Base-by-base conservation (phyloP, 306 rosid genomes). In the Lathyrus aphaca region DNA sequence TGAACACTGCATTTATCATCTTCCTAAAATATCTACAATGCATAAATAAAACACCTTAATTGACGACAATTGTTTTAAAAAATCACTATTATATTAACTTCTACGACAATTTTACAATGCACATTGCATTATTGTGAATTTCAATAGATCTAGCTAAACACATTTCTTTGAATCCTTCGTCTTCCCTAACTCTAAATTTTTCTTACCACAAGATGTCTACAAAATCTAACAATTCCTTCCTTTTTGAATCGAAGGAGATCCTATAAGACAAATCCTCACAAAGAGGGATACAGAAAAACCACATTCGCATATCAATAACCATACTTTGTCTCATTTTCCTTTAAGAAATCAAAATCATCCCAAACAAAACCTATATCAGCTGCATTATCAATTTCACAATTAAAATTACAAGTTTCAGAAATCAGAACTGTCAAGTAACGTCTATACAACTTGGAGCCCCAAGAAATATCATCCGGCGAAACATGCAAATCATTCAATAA, bases 1-100 rank as follows among this genome's bases (percentile, higher is more conserved):
- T 68, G 51, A 17, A 77, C 63, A 64, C 44, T 43, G 11, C 27
- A 40, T 29, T 77, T 45, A 66, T 60, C 69, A 69, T 40, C 72
- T 27, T 46, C 74, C 65, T 65, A 70, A 60, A 58, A 59, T 59
- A 74, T 78, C 58, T 27, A 42, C 19, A 7, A 48, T 9, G 3
- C 15, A 56, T 27, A 45, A 64, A 69, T 39, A 49, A 58, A 27
- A 39, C n/a, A 54, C 68, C 38, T 46, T 23, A 68, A 27, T 55
- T 73, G 13, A 30, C 10, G 35, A 51, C 11, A 68, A 54, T 27
- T 42, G 62, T 49, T n/a, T 43, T 30, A 11, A 57, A 48, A 25
- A 40, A 21, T 73, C 19, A n/a, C 46, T 2, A 53, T 44, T 9
- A 6, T 45, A 53, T 44, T 48, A 64, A 57, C 29, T 65, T 21